A percentile compares a stretch with the other conserved stretches of the same genome.
Conservation (phyloP, 2,329 filamentous ascomycete species). For the Hymenoscyphus repandus region DNA sequence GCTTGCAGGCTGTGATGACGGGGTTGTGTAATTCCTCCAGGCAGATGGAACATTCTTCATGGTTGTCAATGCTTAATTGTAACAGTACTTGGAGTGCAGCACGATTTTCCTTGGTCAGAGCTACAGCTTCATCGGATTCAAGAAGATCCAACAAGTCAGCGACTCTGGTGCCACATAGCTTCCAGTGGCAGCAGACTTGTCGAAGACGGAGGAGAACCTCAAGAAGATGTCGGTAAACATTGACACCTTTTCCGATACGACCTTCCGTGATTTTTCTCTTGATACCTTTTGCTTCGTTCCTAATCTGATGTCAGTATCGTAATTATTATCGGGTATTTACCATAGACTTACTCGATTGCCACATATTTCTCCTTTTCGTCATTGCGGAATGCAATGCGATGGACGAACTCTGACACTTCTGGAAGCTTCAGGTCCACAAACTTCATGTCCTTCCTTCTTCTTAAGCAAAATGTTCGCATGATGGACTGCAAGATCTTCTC, state of each 20-base stretch:
- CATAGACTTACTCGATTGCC: constrained; percentile 53
- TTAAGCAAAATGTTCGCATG: constrained; percentile 75
- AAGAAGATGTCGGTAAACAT: constrained; percentile 68
- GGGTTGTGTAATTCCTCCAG: constrained; percentile 66
- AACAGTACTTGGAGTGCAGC: constrained; percentile 69
- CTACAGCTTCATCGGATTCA: constrained; percentile 60
- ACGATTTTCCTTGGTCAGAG: constrained; percentile 66
- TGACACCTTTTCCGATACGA: constrained; percentile 37
- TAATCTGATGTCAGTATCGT: constrained; percentile 27
- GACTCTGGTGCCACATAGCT: constrained; percentile 71
- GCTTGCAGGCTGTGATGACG: constrained; percentile 80
- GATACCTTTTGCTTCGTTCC: constrained; percentile 68
- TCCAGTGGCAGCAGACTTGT: constrained; percentile 87
- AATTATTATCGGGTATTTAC: background rate
- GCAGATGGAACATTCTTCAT: constrained; percentile 81
- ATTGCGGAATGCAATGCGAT: constrained; percentile 65
- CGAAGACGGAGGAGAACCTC: constrained; percentile 78
- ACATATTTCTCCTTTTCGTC: constrained; percentile 77
- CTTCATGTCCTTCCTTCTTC: constrained; percentile 81
- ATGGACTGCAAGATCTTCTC: constrained; percentile 66
- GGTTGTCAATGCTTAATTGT: constrained; percentile 69
- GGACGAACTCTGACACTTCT: constrained; percentile 69
- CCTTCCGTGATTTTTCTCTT: constrained; percentile 53
- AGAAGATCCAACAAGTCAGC: constrained; percentile 65
- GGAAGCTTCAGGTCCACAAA: constrained; percentile 81